Base-by-base conservation (phyloP, 2,329 filamentous ascomycete genomes). In the Zymoseptoria tritici region DNA sequence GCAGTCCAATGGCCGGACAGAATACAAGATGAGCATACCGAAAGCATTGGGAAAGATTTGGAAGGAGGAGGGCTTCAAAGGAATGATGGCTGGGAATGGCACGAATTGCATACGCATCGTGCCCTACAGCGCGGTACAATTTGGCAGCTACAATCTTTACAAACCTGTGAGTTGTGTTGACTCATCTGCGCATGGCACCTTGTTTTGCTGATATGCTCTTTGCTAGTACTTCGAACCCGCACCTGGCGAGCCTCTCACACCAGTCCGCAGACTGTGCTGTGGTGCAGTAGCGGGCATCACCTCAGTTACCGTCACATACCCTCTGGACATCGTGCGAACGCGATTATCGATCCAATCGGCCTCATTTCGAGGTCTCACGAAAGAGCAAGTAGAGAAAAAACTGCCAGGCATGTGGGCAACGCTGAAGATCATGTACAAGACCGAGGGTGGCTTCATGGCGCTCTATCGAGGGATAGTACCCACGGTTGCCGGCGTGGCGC, bases 31-130 rank as follows among this genome's bases (percentile, higher is more conserved):
- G 74, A 94, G 91, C 16, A 90, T 97, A 60, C 85, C 86, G 67
- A 90, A 95, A 76, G 94, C 91, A 3, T 80, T 99, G 64, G 83
- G 79, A 50, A 99, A 99, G 77, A 99, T 99, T 88, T 96, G 93
- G 87, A 86, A 81, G 68, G 94, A 99, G 73, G 94, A 99, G 76
- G 94, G 94, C 57, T 97, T 92, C 91, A 86, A 86, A 74, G 94
- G 94, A 0, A 96, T 97, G 76, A 96, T 99, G 92, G 86, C 91
- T 66, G 94, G 94, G 56, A 99, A 99, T 74, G 94, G 94, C 64
- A 97, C 92, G 62, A 99, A 99, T 76, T 99, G 94, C 80, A 90
- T 99, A 70, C 90, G 94, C 63, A 99, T 99, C 67, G 91, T 99
- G 56, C 94, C 94, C 4, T 99, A 99, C 75, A 97, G 93, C 55